Conservation (phyloP, 257 asterid genomes). For the Scutellaria galericulata region DNA sequence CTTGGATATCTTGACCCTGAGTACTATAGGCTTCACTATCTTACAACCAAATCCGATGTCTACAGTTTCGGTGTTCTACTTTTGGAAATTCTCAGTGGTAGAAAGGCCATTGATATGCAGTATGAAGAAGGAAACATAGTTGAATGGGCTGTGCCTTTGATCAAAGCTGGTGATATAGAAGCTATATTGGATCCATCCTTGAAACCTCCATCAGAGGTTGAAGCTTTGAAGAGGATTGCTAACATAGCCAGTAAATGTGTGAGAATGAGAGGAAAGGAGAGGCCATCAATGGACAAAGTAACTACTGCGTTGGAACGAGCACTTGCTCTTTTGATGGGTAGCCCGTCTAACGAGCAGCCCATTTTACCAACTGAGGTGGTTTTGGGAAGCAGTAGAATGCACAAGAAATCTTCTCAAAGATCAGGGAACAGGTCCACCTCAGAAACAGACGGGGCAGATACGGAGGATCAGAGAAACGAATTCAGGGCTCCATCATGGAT, state of each 20-base stretch:
- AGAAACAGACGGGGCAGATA: conserved; percentile 71
- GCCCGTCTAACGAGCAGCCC: conserved; percentile 88
- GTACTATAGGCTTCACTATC: conserved; percentile 85
- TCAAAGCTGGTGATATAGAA: conserved; percentile 69
- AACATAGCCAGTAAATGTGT: conserved; percentile 84
- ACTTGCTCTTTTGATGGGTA: conserved; percentile 81
- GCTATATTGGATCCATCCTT: conserved; percentile 66
- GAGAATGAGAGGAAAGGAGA: conserved; percentile 91
- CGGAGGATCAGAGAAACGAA: conserved; percentile 76
- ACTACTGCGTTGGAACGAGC: conserved; percentile 86
- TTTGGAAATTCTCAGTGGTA: conserved; percentile 77
- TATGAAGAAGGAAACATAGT: conserved; percentile 89
- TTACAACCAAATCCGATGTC: conserved; percentile 86
- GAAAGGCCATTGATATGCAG: conserved; percentile 92
- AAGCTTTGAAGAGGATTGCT: conserved; percentile 75
- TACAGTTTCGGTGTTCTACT: conserved; percentile 91
- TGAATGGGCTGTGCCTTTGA: conserved; percentile 94
- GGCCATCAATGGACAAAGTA: conserved; percentile 96
- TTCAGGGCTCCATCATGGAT: conserved; percentile 92
- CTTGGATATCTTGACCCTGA: conserved; percentile 95
- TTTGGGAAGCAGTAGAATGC: conserved; percentile 89
- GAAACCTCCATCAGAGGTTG: conserved; percentile 67
- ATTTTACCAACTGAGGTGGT: conserved; percentile 92
- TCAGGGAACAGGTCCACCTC: conserved; percentile 75
- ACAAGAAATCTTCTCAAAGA: conserved; percentile 76